Evolutionary conservation across 805 yeast genomes (phyloP), one percentile per base, ranked within the genome.

Genomic region (Clavispora phyllophila): DNA sequence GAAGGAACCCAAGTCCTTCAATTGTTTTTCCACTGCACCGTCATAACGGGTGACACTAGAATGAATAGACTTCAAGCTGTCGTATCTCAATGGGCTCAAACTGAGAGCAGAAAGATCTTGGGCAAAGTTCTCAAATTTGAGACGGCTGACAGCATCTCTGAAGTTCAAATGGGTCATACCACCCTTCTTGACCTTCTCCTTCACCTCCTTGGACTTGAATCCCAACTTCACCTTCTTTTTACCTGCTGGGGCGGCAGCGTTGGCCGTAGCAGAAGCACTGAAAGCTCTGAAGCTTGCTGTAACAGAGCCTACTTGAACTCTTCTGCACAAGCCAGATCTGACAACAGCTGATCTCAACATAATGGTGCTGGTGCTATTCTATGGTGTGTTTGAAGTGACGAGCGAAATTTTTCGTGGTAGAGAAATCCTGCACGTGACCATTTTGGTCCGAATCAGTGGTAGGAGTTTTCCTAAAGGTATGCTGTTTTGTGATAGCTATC

Each of bases 1-100:
- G 63, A 85, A 85, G 0, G 84, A 65, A 18, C 89, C 90, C 42
- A 82, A 61, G 33, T 70, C 68, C 26, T 65, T 62, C 48, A 87
- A 65, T 37, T 65, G 62, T 42, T 65, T 58, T 45, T 75, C 65
- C 14, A 72, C 67, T 12, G 57, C 56, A 2, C 65, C 56, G 13
- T 70, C 62, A 61, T 71, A 86, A 26, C 50, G 54, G 20, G 55
- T 58, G 7, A 68, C 51, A 15, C 48, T 46, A 13, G 57, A 42
- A 15, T 39, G 41, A 25, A 31, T 12, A 2, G 32, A 10, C 9
- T 32, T 32, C 38, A 59, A 47, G 5, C 42, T 42, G 5, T 45
- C 40, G 17, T 56, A 40, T 12, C 46, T 44, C 34, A 57, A 44
- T 8, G 41, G 43, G 13, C 39, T 47, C 28, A 61, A 41, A 29